Percentiles rank a stretch among this genome's conserved stretches.
Evolutionary conservation across 257 asterid genomes (phyloP).

Genomic region (Cordia subcordata): DNA sequence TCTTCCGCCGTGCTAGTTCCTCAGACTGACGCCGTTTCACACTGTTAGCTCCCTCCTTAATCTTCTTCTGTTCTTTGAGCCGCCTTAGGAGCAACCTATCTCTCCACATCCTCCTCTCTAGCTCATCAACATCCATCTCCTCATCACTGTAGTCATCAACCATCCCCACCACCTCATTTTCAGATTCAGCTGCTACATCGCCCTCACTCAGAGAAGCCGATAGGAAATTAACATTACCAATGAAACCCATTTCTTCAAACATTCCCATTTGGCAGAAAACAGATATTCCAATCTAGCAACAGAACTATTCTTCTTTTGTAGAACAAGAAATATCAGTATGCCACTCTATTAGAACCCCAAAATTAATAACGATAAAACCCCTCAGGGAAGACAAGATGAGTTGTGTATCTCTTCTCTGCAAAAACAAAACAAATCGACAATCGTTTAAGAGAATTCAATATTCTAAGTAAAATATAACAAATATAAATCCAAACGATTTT

Average conservation of each 20-base stretch:
- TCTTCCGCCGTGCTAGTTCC: slow-evolving; percentile 63
- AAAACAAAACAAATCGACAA: too few species aligned
- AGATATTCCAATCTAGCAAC: too few species aligned
- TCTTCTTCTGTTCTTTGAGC: slow-evolving; percentile 47
- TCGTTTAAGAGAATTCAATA: too few species aligned
- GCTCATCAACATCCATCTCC: slow-evolving; percentile 48
- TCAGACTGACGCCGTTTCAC: slow-evolving; percentile 42
- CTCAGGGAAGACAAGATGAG: too few species aligned
- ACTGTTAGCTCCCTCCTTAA: slow-evolving; percentile 24
- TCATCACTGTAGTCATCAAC: slow-evolving; percentile 51
- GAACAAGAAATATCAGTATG: too few species aligned
- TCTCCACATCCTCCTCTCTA: slow-evolving; percentile 55
- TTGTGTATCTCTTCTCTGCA: too few species aligned
- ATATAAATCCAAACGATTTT: too few species aligned
- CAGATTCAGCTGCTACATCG: slow-evolving; percentile 25
- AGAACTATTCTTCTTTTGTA: too few species aligned
- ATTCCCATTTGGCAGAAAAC: slow-evolving; percentile 27
- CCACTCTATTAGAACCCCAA: too few species aligned
- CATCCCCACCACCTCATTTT: slow-evolving; percentile 19
- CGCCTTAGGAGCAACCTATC: slow-evolving; percentile 42
- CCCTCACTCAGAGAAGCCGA: slow-evolving; percentile 27
- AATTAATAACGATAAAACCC: too few species aligned
- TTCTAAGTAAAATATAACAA: too few species aligned
- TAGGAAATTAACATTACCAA: slow-evolving; percentile 40
- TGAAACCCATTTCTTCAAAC: slow-evolving; percentile 47